Evolutionary conservation across 192 early-diverging fungal genomes (phyloP).

Genomic region (Geranomyces variabilis): DNA sequence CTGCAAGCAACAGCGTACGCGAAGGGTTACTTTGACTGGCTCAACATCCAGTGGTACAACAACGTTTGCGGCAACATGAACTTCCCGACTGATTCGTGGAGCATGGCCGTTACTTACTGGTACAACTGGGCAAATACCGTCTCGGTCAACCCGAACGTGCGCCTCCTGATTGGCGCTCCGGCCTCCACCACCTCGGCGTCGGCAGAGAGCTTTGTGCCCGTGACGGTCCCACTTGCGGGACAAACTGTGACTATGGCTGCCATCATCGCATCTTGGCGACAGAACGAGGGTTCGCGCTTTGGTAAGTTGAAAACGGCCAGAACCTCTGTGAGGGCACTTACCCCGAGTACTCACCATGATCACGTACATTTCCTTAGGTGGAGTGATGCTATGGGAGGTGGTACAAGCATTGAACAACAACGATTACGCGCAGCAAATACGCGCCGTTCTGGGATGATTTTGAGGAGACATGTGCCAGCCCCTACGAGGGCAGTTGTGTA

Average conservation of each 20-base stretch:
- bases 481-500: no score
- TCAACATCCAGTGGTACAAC: conserved; percentile 36
- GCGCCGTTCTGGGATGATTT: conserved; percentile 12
- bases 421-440: conserved; percentile 16
- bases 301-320: not conserved
- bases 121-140: conserved; percentile 34
- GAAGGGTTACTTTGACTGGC: conserved; percentile 33
- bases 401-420: conserved; percentile 4
- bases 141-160: conserved; percentile 31
- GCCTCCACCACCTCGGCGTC: conserved; percentile 18
- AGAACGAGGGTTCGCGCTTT: conserved; percentile 7
- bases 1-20: conserved; percentile 28
- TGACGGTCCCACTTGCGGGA: not conserved
- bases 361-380: conserved; percentile 6
- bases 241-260: conserved; percentile 3
- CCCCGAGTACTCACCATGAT: not conserved
- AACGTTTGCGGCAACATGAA: conserved; percentile 27
- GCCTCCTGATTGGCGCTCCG: conserved; percentile 25
- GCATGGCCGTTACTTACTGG: conserved; percentile 23
- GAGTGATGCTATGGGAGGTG: conserved; percentile 34
- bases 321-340: not conserved
- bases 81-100: conserved; percentile 17
- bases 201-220: conserved; percentile 14
- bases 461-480: no score
- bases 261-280: conserved; percentile 11